These are phyloP conservation scores for Fusarium dlaminii DNA, from an alignment of 2,329 filamentous ascomycete species.

Conservation along the genomic window DNA sequence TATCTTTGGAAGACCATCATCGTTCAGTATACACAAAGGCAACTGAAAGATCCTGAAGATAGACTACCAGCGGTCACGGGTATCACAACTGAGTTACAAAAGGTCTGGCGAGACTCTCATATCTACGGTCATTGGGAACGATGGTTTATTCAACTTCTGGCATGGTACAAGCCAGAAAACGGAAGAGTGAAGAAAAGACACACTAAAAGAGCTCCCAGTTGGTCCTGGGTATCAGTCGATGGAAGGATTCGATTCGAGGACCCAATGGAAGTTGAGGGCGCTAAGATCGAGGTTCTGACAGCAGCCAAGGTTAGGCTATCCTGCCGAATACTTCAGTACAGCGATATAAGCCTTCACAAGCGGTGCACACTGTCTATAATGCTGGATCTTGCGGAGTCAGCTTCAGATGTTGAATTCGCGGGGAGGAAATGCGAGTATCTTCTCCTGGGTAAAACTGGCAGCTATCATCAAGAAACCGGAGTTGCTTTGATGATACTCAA, in stretches of 20 bases:
- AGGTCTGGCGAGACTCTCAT: background rate
- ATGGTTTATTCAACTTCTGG: background rate
- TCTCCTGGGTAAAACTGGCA: fast-evolving
- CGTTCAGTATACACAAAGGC: background rate
- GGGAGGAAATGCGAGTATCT: background rate
- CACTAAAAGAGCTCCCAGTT: background rate
- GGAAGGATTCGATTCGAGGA: background rate
- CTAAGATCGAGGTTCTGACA: fast-evolving
- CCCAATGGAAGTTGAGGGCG: background rate
- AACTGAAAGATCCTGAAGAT: fast-evolving
- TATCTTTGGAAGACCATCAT: background rate
- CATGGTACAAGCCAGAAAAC: background rate
- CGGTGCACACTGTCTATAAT: background rate
- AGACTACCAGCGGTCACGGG: background rate
- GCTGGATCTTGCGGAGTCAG: background rate
- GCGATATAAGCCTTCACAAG: fast-evolving
- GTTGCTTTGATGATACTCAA: background rate
- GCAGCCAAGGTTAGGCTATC: background rate
- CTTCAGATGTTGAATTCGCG: fast-evolving
- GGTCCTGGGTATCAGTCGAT: background rate
- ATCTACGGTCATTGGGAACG: background rate
- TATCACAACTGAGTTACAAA: background rate
- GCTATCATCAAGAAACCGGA: fast-evolving
- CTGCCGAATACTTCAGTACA: background rate
- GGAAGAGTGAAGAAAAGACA: fast-evolving